These are phyloP conservation scores for Ganoderma sinense DNA, from an alignment of 1,284 basidiomycete species.

Conservation along the genomic window DNA sequence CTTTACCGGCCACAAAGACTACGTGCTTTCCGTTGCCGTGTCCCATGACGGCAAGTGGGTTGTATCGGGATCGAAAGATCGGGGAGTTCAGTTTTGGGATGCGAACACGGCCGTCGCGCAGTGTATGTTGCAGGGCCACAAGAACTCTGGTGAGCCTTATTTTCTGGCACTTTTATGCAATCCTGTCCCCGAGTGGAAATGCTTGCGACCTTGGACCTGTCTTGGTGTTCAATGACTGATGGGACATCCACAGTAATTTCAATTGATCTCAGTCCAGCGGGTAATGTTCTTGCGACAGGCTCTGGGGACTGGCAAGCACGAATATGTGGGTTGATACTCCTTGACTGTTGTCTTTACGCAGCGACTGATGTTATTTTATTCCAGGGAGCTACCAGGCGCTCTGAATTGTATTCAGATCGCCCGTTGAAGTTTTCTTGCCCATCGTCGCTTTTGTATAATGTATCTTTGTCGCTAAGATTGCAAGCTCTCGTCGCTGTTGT, in stretches of 20 bases:
- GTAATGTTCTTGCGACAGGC: constrained; percentile 79
- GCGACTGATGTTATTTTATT: not conserved
- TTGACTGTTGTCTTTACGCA: not conserved
- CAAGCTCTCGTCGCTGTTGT: constrained; percentile 8
- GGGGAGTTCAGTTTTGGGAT: constrained; percentile 83
- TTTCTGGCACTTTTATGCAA: not conserved
- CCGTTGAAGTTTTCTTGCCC: not conserved
- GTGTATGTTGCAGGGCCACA: constrained; percentile 85
- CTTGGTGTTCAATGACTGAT: constrained; percentile 1
- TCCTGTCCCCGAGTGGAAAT: not conserved
- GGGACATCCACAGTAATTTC: constrained; percentile 67
- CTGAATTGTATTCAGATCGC: not conserved
- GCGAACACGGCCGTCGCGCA: constrained; percentile 71
- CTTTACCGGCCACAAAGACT: constrained; percentile 77
- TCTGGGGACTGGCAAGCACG: constrained; percentile 85
- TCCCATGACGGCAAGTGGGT: constrained; percentile 80
- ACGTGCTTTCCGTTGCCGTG: constrained; percentile 69
- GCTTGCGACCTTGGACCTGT: not conserved
- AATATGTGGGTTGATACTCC: constrained; percentile 61
- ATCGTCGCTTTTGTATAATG: constrained; percentile 1
- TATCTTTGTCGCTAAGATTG: constrained; percentile 4
- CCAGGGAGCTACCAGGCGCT: constrained; percentile 4
- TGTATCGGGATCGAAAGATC: constrained; percentile 81
- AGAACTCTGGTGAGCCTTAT: constrained; percentile 71
- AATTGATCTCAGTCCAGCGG: constrained; percentile 81